Evolutionary conservation across 176 grass and related monocot species (phyloP), one percentile per base, ranked within the genome.

Genomic region (Avena atlantica): DNA sequence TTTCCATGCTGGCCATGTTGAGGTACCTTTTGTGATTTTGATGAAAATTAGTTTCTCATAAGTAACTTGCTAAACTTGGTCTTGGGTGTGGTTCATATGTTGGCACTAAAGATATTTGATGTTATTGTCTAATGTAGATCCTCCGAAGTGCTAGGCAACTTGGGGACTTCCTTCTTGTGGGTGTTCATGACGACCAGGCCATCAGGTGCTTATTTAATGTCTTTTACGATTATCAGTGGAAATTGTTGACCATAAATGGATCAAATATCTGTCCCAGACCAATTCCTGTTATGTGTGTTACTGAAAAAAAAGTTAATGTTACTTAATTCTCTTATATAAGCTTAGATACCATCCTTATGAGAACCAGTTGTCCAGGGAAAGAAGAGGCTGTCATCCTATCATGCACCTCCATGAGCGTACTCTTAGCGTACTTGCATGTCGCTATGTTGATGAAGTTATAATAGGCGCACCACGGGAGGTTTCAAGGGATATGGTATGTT

Each of bases 1-100:
- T 90, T 99, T 99, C 85, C 94, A 98, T 59, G 97, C 97, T 55
- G 97, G 97, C 40, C 94, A 99, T 90, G 97, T 99, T 52, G 97
- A 99, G 94, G 97, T 99, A 89, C 23, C 12, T 87, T 85, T 78
- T 71, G 27, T 79, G 72, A 14, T 84, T 86, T 8, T 76, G 52
- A 62, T 78, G 71, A 45, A 79, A 81, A 88, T 82, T 69, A 80
- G 44, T 74, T 90, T 84, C 52, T 64, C 24, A 75, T 70, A 81
- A 63, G 8, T 31, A 37, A 76, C 3, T 53, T 62, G 8, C 4
- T 8, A 40, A 25, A 8, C 65, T 76, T 49, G 64, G 65, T 91
- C 21, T 86, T 74, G 51, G 20, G 17, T 61, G 15, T 80, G 55
- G 24, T 63, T 76, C 11, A 36, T 88, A 42, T 80, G 16, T 75